Evolutionary conservation across 2,329 filamentous ascomycete species (phyloP), one percentile per base, ranked within the genome.

Genomic region (Fusarium ramigenum): DNA sequence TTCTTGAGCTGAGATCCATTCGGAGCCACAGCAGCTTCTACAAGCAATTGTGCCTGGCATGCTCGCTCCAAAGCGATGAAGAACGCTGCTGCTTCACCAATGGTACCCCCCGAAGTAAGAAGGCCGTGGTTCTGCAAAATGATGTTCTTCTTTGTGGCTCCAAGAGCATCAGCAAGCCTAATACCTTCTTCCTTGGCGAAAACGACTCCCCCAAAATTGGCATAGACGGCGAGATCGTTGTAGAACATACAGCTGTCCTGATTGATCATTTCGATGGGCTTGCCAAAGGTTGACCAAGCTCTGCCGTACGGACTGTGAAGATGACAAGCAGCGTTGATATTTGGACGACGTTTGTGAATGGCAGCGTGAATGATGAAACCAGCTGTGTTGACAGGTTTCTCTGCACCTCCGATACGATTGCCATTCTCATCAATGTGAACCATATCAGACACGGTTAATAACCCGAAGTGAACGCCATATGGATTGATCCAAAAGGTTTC

Each of bases 71-170:
- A 85, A 8, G 90, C 81, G 7, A 89, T 89, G 78, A 93, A 93
- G 60, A 93, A 82, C 72, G 89, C 93, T 0, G 90, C 91, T 1
- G 92, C 92, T 80, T 93, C 92, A 70, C 92, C 92, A 6, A 94
- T 90, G 0, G 92, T 94, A 2, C 80, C 78, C 1, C 92, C 92
- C 0, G 91, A 89, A 0, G 91, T 93, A 46, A 94, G 79, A 9
- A 94, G 81, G 0, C 92, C 92, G 77, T 94, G 92, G 78, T 93
- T 94, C 73, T 90, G 85, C 43, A 93, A 79, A 54, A 93, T 91
- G 73, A 90, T 83, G 21, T 86, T 90, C 79, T 86, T 92, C 66
- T 87, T 88, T 0, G 83, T 80, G 1, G 72, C 65, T 0, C 92
- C 92, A 2, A 94, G 82, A 1, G 91, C 87, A 21, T 84, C 83